phyloP scores from a whole-genome alignment of 2,329 filamentous ascomycete species.

The Didymella arachidicola region DNA sequence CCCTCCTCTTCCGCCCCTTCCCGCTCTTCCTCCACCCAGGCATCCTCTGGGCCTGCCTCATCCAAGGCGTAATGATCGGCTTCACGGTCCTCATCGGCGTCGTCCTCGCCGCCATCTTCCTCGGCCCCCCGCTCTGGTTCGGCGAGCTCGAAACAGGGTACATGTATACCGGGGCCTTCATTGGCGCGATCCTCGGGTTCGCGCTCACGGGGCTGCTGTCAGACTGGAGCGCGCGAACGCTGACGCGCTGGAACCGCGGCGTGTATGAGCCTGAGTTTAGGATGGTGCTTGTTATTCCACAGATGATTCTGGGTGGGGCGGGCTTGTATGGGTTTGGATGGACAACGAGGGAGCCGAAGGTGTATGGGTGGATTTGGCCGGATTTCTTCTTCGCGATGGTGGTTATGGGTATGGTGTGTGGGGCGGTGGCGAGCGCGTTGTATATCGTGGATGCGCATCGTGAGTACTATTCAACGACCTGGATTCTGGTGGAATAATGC shows the following conservation, averaged over 20 bases:
- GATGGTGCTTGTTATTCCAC: slow-evolving; percentile 81
- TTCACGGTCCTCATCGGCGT: slow-evolving; percentile 94
- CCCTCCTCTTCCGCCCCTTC: slow-evolving; percentile 74
- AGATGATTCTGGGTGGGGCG: slow-evolving; percentile 77
- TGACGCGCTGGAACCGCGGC: slow-evolving; percentile 79
- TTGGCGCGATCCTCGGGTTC: slow-evolving; percentile 83
- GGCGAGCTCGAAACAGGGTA: slow-evolving; percentile 84
- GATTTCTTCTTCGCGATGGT: slow-evolving; percentile 85
- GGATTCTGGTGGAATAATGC: too few species aligned
- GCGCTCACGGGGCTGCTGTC: slow-evolving; percentile 74
- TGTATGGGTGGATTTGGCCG: slow-evolving; percentile 76
- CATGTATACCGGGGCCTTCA: slow-evolving; percentile 78
- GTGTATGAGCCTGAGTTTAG: slow-evolving; percentile 93
- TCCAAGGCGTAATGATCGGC: slow-evolving; percentile 89
- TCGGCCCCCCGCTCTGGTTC: slow-evolving; percentile 83
- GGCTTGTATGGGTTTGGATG: slow-evolving; percentile 87
- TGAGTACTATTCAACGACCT: slow-evolving; percentile 39
- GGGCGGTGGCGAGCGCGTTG: slow-evolving; percentile 81
- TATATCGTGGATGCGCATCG: slow-evolving; percentile 95
- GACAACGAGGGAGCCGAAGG: slow-evolving; percentile 66
- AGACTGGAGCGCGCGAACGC: slow-evolving; percentile 72
- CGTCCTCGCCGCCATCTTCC: slow-evolving; percentile 81
- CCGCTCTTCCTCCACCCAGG: slow-evolving; percentile 84
- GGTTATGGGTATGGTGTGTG: slow-evolving; percentile 90
- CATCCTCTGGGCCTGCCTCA: slow-evolving; percentile 81